These are phyloP conservation scores for Phytophthora sojae DNA, from an alignment of 352 stramenopile genomes.

Conservation along the genomic window DNA sequence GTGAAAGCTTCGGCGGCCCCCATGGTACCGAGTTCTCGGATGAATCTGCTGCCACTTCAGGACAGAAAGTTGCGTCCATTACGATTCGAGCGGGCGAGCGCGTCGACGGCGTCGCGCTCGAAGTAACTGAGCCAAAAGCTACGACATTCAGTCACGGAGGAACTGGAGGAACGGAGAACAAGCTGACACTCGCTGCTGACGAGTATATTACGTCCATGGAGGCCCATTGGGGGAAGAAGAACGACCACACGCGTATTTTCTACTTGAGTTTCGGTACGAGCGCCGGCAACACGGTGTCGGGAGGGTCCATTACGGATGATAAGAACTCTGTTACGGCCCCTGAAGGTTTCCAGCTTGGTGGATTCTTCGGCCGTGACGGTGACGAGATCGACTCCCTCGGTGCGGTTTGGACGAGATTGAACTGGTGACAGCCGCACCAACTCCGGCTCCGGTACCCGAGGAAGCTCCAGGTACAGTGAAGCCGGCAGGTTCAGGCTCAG, in stretches of 20 bases:
- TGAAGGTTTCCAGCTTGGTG: slow-evolving; percentile 17
- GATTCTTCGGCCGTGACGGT: slow-evolving; percentile 15
- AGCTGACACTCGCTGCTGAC: background rate
- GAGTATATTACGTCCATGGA: slow-evolving; percentile 21
- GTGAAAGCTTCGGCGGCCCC: slow-evolving; percentile 14
- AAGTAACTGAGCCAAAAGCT: slow-evolving; percentile 2
- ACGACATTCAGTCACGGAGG: slow-evolving; percentile 8
- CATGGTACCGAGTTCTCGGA: slow-evolving; percentile 15
- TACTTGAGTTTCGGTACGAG: slow-evolving; percentile 18
- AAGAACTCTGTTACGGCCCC: slow-evolving; percentile 6
- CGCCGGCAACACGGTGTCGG: slow-evolving; percentile 10
- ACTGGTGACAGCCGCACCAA: slow-evolving; percentile 5
- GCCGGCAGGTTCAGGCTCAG: background rate
- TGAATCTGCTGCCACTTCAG: slow-evolving; percentile 1
- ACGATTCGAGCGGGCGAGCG: slow-evolving; percentile 11
- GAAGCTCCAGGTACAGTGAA: slow-evolving; percentile 7
- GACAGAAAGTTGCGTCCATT: slow-evolving; percentile 4
- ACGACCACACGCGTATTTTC: slow-evolving; percentile 21
- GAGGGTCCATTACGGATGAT: slow-evolving; percentile 14
- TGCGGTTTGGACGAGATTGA: slow-evolving; percentile 26
- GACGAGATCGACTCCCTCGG: slow-evolving; percentile 20
- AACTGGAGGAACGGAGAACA: slow-evolving; percentile 7
- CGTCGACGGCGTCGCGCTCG: slow-evolving; percentile 11
- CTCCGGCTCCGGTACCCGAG: slow-evolving; percentile 4
- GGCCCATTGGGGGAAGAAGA: slow-evolving; percentile 18